Percentiles rank a stretch among this genome's conserved stretches.
Conservation (phyloP, 2,329 filamentous ascomycete species). For the Aspergillus japonicus region DNA sequence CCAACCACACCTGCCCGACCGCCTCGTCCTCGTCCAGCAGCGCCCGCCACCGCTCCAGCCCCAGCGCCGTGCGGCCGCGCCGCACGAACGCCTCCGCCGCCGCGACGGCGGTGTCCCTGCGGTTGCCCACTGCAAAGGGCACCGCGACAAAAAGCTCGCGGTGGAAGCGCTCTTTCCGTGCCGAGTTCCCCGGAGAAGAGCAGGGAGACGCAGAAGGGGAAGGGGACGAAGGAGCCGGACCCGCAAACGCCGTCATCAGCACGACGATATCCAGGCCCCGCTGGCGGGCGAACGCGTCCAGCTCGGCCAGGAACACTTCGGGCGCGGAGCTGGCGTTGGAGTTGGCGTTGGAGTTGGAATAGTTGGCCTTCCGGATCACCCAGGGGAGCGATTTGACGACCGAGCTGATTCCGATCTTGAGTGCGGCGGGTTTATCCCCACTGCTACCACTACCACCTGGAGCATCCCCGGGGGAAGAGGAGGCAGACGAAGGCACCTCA, state of each 20-base stretch:
- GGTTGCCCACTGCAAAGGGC: conserved; percentile 33
- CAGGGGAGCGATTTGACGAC: conserved; percentile 58
- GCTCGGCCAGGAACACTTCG: conserved; percentile 39
- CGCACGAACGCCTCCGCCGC: conserved; percentile 49
- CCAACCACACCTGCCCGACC: conserved; percentile 12
- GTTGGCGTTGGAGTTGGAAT: conserved; percentile 23
- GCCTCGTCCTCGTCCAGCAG: conserved; percentile 25
- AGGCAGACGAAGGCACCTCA: conserved; percentile 30
- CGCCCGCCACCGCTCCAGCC: conserved; percentile 34
- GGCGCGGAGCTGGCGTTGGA: conserved; percentile 11
- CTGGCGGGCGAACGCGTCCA: conserved; percentile 48
- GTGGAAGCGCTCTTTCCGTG: conserved; percentile 40
- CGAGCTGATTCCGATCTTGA: conserved; percentile 58
- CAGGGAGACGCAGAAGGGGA: background rate
- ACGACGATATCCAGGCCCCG: conserved; percentile 53
- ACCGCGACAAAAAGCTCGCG: conserved; percentile 54
- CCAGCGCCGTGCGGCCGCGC: conserved; percentile 45
- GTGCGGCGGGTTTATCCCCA: background rate
- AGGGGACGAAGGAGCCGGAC: conserved; percentile 15
- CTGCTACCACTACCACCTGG: no score
- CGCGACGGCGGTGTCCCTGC: conserved; percentile 26
- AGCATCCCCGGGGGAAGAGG: background rate
- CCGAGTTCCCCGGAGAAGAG: no score
- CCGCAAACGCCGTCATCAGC: conserved; percentile 59
- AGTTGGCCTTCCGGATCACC: conserved; percentile 50